These are phyloP conservation scores for Pichia manshurica DNA, from an alignment of 805 yeast genomes.

Conservation along the genomic window DNA sequence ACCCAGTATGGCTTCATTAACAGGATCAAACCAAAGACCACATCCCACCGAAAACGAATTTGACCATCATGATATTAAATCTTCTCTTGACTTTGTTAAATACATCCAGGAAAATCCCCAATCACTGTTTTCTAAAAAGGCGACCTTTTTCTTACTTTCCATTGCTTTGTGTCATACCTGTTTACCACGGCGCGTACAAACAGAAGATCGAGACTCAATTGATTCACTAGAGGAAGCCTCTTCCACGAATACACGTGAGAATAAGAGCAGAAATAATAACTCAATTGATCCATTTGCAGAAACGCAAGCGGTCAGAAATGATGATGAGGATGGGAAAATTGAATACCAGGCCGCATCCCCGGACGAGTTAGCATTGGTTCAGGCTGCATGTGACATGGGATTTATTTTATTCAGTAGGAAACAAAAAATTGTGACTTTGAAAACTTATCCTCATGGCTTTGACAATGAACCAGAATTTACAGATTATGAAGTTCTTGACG, in stretches of 20 bases:
- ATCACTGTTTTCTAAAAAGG: constrained; percentile 61
- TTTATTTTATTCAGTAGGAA: constrained; percentile 72
- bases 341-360: constrained; percentile 94
- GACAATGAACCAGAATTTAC: constrained; percentile 59
- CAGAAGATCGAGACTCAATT: constrained; percentile 15
- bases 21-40: background rate
- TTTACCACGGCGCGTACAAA: constrained; percentile 50
- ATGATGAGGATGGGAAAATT: constrained; percentile 40
- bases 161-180: constrained; percentile 89
- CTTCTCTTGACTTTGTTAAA: constrained; percentile 61
- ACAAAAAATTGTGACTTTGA: constrained; percentile 53
- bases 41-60: background rate
- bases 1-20: constrained; percentile 51
- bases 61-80: constrained; percentile 38
- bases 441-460: constrained; percentile 81
- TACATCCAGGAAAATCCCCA: constrained; percentile 71
- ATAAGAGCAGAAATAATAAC: background rate
- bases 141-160: constrained; percentile 71
- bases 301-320: constrained; percentile 11
- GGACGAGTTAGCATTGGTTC: constrained; percentile 88
- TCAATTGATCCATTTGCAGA: background rate
- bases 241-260: background rate
- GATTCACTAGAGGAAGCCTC: constrained; percentile 21
- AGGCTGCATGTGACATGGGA: constrained; percentile 95
- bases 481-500: constrained; percentile 67